phyloP scores from a whole-genome alignment of 352 stramenopile species.

The Phytopythium vexans region DNA sequence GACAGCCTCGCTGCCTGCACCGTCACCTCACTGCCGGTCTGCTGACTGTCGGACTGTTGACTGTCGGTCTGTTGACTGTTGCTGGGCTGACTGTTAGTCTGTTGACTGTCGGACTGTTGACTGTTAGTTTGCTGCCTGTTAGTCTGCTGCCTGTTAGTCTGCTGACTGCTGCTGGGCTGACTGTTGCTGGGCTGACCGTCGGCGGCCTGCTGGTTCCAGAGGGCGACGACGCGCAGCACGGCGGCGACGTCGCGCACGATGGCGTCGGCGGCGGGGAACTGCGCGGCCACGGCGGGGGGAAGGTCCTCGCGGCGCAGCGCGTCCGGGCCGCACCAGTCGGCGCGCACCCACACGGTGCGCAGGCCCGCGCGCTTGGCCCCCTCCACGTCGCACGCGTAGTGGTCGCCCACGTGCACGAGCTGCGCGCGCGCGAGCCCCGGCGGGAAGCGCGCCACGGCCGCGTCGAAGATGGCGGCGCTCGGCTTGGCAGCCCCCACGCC shows the following conservation, averaged over 20 bases:
- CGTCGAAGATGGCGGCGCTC: constrained; percentile 48
- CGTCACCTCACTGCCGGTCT: too few species aligned
- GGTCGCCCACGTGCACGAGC: constrained; percentile 71
- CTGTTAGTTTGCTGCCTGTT: too few species aligned
- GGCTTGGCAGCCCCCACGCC: constrained; percentile 46
- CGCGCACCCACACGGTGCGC: constrained; percentile 67
- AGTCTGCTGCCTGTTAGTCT: too few species aligned
- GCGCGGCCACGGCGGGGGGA: constrained; percentile 18
- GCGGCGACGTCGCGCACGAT: constrained; percentile 52
- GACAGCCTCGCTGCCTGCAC: too few species aligned
- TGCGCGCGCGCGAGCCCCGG: constrained; percentile 21
- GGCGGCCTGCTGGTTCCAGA: constrained; percentile 35
- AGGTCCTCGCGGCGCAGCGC: constrained; percentile 31
- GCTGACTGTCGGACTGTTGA: too few species aligned
- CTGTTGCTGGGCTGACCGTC: background rate
- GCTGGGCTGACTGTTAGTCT: too few species aligned
- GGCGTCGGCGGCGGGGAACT: constrained; percentile 45
- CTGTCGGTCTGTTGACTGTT: too few species aligned
- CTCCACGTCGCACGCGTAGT: constrained; percentile 70
- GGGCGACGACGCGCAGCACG: constrained; percentile 37
- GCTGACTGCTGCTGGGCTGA: too few species aligned
- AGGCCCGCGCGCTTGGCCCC: constrained; percentile 60
- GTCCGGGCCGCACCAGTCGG: constrained; percentile 34
- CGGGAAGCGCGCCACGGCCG: constrained; percentile 37
- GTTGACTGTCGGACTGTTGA: too few species aligned